Base-by-base conservation (phyloP, 1,284 basidiomycete species). In the Cystobasidiaceae sp. region DNA sequence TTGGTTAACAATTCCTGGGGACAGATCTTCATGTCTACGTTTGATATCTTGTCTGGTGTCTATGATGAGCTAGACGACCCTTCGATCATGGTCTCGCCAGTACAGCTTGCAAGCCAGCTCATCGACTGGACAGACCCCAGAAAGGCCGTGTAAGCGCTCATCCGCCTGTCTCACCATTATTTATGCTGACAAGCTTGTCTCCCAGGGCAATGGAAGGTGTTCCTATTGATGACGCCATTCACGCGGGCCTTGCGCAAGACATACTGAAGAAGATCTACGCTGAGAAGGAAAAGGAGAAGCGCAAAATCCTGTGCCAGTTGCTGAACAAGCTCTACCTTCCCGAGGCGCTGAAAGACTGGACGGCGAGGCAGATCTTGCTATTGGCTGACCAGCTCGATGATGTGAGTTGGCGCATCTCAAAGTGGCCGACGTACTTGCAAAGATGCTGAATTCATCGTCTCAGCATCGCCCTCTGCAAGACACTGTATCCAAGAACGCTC, bases 71-170 rank as follows among this genome's bases (percentile, higher is more conserved):
- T 87, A 45, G 88, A 88, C 2, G 85, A 86, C 1, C 86, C 86
- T 45, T 84, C 90, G 69, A 84, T 86, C 25, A 90, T 93, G 85
- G 84, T 93, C 17, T 81, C 85, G 0, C 86, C 90, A 0, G 76
- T 84, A 13, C 90, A 93, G 74, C 86, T 94, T 65, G 89, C 86
- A 0, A 77, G 87, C 25, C 85, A 97, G 78, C 83, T 98, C 70
- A 80, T 89, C 2, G 93, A 97, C 73, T 98, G 94, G 94, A 90
- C 88, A 1, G 89, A 97, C 76, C 90, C 93, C 0, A 81, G 84
- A 71, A 93, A 91, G 74, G 83, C 84, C 30, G 82, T 86, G 81
- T 90, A 73, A 74, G 85, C 82, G 62, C 51, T 68, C 30, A 9
- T n/a, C 2, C 13, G 3, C 43, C n/a, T 19, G 15, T 11, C 13